Base-by-base conservation (phyloP, 2,329 filamentous ascomycete genomes). In the Pseudocercospora cruenta region DNA sequence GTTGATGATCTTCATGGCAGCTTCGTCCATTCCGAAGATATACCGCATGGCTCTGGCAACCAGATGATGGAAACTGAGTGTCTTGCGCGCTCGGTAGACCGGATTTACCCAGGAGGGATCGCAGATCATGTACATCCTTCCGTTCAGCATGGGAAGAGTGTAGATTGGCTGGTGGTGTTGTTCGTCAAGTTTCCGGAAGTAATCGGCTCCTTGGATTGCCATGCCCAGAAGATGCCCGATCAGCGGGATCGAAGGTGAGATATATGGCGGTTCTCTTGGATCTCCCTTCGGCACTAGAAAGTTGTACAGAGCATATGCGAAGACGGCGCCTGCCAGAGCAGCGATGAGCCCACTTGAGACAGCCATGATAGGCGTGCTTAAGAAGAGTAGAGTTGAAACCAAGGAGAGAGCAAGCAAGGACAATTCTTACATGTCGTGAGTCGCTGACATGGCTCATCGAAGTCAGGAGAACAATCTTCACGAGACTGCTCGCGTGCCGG, bases 221-320 rank as follows among this genome's bases (percentile, higher is more conserved):
- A 84, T 75, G 8, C 80, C 80, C 28, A 85, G 71, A 21, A 84
- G 75, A 67, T 85, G 83, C 1, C 83, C 83, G 47, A 85, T 68
- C 31, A 81, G 73, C 0, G 83, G 83, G 36, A 85, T 75, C 16
- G 53, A 74, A 0, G 80, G 75, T 24, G 77, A 77, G 24, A 84
- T 28, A 0, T 80, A 64, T 3, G 82, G 81, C 8, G 83, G 83
- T 64, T 85, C 83, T 57, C 76, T 72, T 8, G 78, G 2, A 47
- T 68, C 67, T 47, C 53, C 62, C 19, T 16, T n/a, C 8, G 49
- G 22, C 6, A 36, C 49, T 31, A 63, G 31, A 19, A 55, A 31
- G 6, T 5, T 12, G 19, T 51, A 51, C 4, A 51, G n/a, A 51
- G 47, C 47, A 22, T 24, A 51, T 19, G 47, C 47, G 47, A 51